Percentiles rank a stretch among this genome's conserved stretches.
Conservation (phyloP, 2,329 filamentous ascomycete species). For the Apiospora marii region DNA sequence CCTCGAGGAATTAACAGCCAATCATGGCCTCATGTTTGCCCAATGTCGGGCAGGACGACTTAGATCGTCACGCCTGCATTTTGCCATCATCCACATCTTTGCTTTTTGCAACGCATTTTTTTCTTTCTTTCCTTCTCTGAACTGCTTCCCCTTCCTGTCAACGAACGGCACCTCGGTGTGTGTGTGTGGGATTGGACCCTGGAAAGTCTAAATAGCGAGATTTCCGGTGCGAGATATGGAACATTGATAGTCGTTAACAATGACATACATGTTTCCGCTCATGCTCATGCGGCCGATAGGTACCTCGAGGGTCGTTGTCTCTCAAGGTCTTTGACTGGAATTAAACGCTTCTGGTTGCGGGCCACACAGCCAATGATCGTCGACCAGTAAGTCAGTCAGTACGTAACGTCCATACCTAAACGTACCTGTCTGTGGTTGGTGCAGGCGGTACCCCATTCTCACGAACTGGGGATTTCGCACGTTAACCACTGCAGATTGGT, state of each 20-base stretch:
- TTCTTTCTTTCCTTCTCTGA: background rate
- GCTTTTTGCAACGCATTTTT: background rate
- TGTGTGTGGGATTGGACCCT: constrained; percentile 16
- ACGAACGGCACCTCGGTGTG: background rate
- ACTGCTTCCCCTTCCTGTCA: background rate
- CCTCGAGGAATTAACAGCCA: constrained; percentile 23
- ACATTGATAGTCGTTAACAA: constrained; percentile 9
- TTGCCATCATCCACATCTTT: constrained; percentile 6
- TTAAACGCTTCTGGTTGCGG: background rate
- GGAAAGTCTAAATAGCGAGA: constrained; percentile 14
- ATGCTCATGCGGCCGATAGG: background rate
- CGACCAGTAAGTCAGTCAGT: background rate
- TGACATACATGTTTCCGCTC: constrained; percentile 5
- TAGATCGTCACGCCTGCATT: constrained; percentile 20
- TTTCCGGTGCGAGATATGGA: background rate
- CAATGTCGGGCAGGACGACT: constrained; percentile 12
- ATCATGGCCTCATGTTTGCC: constrained; percentile 12
- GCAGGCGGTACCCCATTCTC: background rate
- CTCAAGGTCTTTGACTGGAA: background rate
- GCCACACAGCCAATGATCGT: constrained; percentile 2
- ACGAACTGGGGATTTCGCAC: background rate
- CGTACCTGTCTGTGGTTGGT: background rate
- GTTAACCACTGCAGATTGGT: background rate
- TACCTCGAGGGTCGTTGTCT: background rate
- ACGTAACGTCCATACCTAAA: background rate